Evolutionary conservation across 2,329 filamentous ascomycete species (phyloP).

Genomic region (Stemphylium vesicarium): DNA sequence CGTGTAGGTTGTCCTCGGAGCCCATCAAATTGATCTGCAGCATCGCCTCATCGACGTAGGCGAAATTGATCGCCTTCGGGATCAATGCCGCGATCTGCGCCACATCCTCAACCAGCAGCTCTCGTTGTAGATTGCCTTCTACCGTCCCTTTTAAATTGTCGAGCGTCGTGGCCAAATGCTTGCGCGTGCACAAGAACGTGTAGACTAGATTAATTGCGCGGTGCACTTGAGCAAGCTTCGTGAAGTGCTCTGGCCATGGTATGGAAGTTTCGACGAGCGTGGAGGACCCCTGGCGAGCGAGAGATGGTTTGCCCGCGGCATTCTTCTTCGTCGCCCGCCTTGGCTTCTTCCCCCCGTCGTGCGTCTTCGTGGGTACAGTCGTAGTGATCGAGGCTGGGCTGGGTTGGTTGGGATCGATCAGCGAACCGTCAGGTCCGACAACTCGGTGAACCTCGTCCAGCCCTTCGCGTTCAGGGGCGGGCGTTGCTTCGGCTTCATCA

Average conservation of each 20-base stretch:
- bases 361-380: constrained; percentile 61
- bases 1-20: constrained; percentile 69
- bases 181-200: constrained; percentile 92
- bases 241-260: constrained; percentile 79
- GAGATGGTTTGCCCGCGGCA: constrained; percentile 44
- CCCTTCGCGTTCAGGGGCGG: constrained; percentile 14
- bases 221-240: constrained; percentile 75
- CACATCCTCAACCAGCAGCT: constrained; percentile 77
- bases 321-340: constrained; percentile 52
- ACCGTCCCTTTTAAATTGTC: constrained; percentile 86
- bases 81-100: constrained; percentile 80
- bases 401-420: not conserved
- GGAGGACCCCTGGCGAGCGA: constrained; percentile 55
- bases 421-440: constrained; percentile 5
- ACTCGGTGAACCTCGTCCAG: constrained; percentile 8
- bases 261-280: constrained; percentile 59
- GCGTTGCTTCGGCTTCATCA: constrained; percentile 18
- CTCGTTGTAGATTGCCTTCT: constrained; percentile 77
- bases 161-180: constrained; percentile 90
- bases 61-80: constrained; percentile 79
- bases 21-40: constrained; percentile 80
- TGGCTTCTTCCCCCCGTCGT: constrained; percentile 63
- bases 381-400: constrained; percentile 44
- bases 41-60: constrained; percentile 83
- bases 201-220: constrained; percentile 89